Evolutionary conservation across 2,329 filamentous ascomycete species (phyloP), one percentile per base, ranked within the genome.

Genomic region (Nothophoma quercina): DNA sequence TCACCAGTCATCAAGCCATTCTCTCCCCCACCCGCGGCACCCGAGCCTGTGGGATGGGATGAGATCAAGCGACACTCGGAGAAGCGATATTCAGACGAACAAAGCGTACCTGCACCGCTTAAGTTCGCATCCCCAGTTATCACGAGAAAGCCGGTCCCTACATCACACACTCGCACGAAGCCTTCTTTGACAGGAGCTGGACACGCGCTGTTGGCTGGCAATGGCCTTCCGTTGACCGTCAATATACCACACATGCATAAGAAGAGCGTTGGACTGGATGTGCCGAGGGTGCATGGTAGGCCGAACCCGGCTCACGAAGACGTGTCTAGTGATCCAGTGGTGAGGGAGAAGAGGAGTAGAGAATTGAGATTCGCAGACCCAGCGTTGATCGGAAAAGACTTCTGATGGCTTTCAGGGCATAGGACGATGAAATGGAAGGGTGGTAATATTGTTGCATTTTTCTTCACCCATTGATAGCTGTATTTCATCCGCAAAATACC

Each of bases 1-100:
- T 53, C 43, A 34, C 38, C 50, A 5, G 38, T 48, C 16, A 53
- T 53, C 38, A 39, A 34, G 22, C 50, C 50, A 3, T 40, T 52
- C 54, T 36, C 56, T 55, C 26, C 51, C 5, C 49, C 45, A 10
- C 45, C 47, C 18, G 26, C 44, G 39, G 48, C 51, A 19, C 60
- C 46, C 7, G 47, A 59, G 8, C 51, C 65, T 38, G 60, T 61
- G 38, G 65, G 68, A 16, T 71, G 69, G 68, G 69, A 69, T 8
- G 66, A 68, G 1, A 69, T 71, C 45, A 70, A 64, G 19, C 57
- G 59, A 30, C 45, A 42, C 16, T 60, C 57, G 3, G 40, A 45
- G 19, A 50, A 55, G 25, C 45, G 19, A 19, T 45, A 45, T 30
- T 55, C 40, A 4, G 45, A 45, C 21, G 34, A 55, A 16, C 23